phyloP scores from a whole-genome alignment of 352 stramenopile species.

The Pilasporangium apinafurcum region DNA sequence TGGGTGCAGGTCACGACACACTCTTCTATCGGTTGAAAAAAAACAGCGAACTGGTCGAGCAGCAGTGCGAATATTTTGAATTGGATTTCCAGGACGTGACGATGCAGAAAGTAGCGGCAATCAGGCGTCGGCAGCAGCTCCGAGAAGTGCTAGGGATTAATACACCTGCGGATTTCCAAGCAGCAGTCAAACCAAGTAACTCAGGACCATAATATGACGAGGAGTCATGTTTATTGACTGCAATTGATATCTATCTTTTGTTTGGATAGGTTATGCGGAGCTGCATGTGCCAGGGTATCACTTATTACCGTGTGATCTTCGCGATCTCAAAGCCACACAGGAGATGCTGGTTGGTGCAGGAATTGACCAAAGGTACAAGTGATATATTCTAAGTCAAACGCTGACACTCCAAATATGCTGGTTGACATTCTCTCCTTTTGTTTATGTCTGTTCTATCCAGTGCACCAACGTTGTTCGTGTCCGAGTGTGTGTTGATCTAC shows the following conservation, averaged over 20 bases:
- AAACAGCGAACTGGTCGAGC: slow-evolving; percentile 13
- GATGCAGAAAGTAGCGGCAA: slow-evolving; percentile 73
- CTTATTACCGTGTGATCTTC: slow-evolving; percentile 70
- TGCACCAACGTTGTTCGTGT: slow-evolving; percentile 76
- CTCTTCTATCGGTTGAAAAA: slow-evolving; percentile 79
- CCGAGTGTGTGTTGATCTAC: slow-evolving; percentile 90
- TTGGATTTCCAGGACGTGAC: slow-evolving; percentile 80
- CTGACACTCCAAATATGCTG: no score
- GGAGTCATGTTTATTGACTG: no score
- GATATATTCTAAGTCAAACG: no score
- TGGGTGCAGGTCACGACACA: slow-evolving; percentile 77
- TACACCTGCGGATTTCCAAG: slow-evolving; percentile 32
- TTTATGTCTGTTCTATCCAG: no score
- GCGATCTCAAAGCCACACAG: slow-evolving; percentile 43
- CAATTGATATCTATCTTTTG: no score
- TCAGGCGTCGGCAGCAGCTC: slow-evolving; percentile 60
- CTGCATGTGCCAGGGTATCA: slow-evolving; percentile 70
- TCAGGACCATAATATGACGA: background rate
- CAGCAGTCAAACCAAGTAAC: slow-evolving; percentile 40
- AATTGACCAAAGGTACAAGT: slow-evolving; percentile 37
- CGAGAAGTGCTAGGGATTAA: slow-evolving; percentile 32
- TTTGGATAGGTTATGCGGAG: slow-evolving; percentile 59
- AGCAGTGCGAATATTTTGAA: slow-evolving; percentile 80
- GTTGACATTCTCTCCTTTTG: no score
- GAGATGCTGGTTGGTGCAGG: slow-evolving; percentile 55